Evolutionary conservation across 768 basidiomycete species (phyloP), one percentile per base, ranked within the genome.

Genomic region (Chiua virens): DNA sequence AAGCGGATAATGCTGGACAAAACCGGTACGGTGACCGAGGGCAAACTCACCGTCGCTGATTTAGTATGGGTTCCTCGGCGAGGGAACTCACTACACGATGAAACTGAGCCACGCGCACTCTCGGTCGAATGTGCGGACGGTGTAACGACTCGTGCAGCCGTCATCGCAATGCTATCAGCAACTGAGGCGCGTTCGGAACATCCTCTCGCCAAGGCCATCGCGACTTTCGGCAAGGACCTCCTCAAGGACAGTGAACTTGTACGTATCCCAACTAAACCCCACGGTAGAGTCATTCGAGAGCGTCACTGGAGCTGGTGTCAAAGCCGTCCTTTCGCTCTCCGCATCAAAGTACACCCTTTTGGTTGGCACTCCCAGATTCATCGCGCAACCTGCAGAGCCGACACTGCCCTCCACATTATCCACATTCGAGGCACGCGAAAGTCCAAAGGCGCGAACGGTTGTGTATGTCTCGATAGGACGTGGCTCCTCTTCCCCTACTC

Each of bases 11-110:
- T 97, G 0, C 66, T 98, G 43, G 97, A 99, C 79, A 99, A 99
- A 78, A 99, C 97, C 0, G 97, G 97, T 11, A 99, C 97, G 0
- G 84, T 99, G 11, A 99, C 97, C 0, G 79, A 92, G 42, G 97
- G 97, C n/a, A 97, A 92, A 71, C 79, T 98, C 62, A 83, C 75
- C 28, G 89, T 99, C 45, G 79, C 80, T 3, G 86, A 82, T 1
- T 71, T 91, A 47, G 78, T 77, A 38, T 99, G 96, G 97, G 85
- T 79, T 11, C 75, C 80, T 17, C 52, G 70, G 2, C 61, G 52
- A 42, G 70, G 67, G 42, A 13, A 47, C 28, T 58, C 64, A 42
- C 53, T 52, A 20, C 35, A 23, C 14, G 56, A 65, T 18, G 65
- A 54, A 36, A 46, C 42, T 5, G 56, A 39, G 11, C 27, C 44